Conservation (phyloP, 306 rosid species). For the Boehmeria nivea region DNA sequence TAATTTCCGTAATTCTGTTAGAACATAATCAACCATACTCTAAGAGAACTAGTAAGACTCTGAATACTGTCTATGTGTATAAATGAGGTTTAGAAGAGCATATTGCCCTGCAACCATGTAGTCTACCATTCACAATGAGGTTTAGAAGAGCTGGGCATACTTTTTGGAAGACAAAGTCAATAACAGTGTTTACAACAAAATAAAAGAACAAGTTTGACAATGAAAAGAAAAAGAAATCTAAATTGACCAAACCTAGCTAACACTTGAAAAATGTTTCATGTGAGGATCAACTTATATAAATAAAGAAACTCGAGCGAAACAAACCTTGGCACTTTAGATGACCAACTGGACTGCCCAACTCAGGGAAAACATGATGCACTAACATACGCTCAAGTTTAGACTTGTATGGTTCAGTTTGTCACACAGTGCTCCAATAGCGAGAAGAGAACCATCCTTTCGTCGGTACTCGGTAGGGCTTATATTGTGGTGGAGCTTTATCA, state of each 20-base stretch:
- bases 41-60: no score
- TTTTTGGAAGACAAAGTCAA: no score
- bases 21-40: no score
- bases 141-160: not conserved
- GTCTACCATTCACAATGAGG: conserved; percentile 56
- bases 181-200: no score
- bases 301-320: conserved; percentile 13
- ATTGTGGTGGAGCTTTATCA: conserved; percentile 66
- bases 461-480: conserved; percentile 81
- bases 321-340: conserved; percentile 97
- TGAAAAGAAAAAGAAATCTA: no score
- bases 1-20: no score
- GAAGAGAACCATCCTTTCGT: conserved; percentile 98
- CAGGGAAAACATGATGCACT: conserved; percentile 97
- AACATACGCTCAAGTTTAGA: conserved; percentile 88
- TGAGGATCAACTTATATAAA: not conserved
- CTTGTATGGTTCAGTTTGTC: conserved; percentile 94
- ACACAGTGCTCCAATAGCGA: conserved; percentile 96
- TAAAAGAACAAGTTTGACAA: not conserved
- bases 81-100: no score
- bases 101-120: conserved; percentile 98
- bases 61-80: no score
- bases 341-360: conserved; percentile 87
- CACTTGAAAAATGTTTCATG: not conserved
- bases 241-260: no score